phyloP scores from a whole-genome alignment of 2,329 filamentous ascomycete genomes.

The Aspergillus aculeatus region DNA sequence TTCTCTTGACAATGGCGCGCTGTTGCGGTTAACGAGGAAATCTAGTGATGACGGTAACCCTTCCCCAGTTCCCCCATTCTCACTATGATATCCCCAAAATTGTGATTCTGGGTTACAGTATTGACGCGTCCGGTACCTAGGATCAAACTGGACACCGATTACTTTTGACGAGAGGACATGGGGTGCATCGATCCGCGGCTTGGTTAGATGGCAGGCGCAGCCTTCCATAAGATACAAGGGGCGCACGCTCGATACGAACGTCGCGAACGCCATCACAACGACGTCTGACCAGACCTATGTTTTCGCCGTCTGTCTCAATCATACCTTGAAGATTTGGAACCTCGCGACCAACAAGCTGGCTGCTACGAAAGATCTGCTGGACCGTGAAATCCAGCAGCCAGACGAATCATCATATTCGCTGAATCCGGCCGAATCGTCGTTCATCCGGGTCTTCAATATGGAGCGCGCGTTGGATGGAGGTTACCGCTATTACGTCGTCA shows the following conservation, averaged over 20 bases:
- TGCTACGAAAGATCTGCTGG: conserved; percentile 73
- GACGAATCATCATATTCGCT: conserved; percentile 73
- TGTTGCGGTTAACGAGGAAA: conserved; percentile 67
- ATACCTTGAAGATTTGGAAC: conserved; percentile 88
- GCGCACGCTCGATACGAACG: conserved; percentile 43
- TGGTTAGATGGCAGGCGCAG: conserved; percentile 46
- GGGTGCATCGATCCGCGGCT: conserved; percentile 49
- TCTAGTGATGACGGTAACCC: conserved; percentile 51
- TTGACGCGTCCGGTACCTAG: conserved; percentile 21
- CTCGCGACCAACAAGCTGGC: conserved; percentile 75
- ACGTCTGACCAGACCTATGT: conserved; percentile 51
- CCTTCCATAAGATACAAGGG: conserved; percentile 45
- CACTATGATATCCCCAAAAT: conserved; percentile 6
- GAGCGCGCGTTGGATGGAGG: conserved; percentile 47
- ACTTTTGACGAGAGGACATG: conserved; percentile 51
- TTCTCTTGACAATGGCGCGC: conserved; percentile 53
- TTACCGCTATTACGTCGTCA: conserved; percentile 64
- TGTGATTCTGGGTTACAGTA: conserved; percentile 7
- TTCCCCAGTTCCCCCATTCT: not conserved
- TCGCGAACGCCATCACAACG: conserved; percentile 45
- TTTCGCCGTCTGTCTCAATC: conserved; percentile 85
- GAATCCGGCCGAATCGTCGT: conserved; percentile 72
- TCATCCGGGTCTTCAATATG: conserved; percentile 70
- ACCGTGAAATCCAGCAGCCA: conserved; percentile 63
- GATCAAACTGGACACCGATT: conserved; percentile 46